Evolutionary conservation across 2,329 filamentous ascomycete genomes (phyloP).

Genomic region (Hirsutella thompsonii): DNA sequence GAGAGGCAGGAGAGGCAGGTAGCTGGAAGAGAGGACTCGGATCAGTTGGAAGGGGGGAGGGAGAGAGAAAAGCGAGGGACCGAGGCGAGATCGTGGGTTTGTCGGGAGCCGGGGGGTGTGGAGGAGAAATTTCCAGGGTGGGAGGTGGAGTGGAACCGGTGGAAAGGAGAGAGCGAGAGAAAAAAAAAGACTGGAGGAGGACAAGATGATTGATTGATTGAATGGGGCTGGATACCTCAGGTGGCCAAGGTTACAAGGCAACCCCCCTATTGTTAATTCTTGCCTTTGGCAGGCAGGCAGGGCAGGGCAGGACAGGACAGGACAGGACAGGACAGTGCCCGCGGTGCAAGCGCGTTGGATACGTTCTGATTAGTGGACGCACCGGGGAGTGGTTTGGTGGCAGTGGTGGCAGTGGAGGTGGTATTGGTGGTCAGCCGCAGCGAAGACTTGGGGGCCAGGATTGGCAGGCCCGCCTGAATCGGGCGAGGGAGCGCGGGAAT

Average conservation of each 20-base stretch:
- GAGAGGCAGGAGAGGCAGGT: slow-evolving; percentile 1
- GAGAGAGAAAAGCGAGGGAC: slow-evolving; percentile 1
- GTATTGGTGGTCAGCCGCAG: not conserved
- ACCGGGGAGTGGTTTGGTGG: too few relatives aligned
- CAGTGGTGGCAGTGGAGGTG: not conserved
- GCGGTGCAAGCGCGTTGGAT: too few relatives aligned
- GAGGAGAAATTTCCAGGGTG: slow-evolving; percentile 10
- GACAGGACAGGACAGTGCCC: not conserved
- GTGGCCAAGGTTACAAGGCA: too few relatives aligned
- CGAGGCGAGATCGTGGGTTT: slow-evolving; percentile 5
- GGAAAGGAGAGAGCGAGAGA: slow-evolving; percentile 6
- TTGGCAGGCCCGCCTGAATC: too few relatives aligned
- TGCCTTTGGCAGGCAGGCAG: not conserved
- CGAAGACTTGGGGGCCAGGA: not conserved
- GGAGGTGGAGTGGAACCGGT: slow-evolving; percentile 2
- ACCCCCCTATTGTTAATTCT: too few relatives aligned
- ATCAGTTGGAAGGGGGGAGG: not conserved
- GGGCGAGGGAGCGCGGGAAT: too few relatives aligned
- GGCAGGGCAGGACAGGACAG: too few relatives aligned
- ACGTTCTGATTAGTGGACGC: too few relatives aligned
- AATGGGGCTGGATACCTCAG: too few relatives aligned
- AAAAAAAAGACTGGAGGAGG: too few relatives aligned
- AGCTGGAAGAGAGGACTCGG: slow-evolving; percentile 2
- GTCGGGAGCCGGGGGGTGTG: slow-evolving; percentile 3
- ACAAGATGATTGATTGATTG: not conserved